A percentile compares a stretch with the other conserved stretches of the same genome.
phyloP scores from a whole-genome alignment of 768 basidiomycete genomes.

The Lactifluus pinguis region DNA sequence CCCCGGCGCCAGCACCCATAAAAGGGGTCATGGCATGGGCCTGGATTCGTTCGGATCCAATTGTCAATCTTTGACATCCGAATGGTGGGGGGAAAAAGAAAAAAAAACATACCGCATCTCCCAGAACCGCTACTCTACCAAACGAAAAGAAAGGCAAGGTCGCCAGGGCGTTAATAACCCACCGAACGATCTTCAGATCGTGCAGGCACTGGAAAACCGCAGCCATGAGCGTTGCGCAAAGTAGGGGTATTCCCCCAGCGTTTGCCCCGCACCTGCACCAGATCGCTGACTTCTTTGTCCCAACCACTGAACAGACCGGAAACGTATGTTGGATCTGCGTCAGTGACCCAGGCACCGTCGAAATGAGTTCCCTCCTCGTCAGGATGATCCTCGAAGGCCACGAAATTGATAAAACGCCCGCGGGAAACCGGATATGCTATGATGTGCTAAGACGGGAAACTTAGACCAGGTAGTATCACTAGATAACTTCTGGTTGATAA shows the following conservation, averaged over 20 bases:
- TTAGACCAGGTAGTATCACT: background rate
- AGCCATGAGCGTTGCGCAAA: background rate
- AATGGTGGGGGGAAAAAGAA: background rate
- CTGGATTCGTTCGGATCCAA: background rate
- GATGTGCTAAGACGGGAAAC: conserved; percentile 36
- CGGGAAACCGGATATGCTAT: conserved; percentile 53
- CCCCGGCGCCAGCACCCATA: conserved; percentile 38
- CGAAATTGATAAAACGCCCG: conserved; percentile 45
- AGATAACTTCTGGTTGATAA: conserved; percentile 25
- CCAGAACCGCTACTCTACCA: conserved; percentile 42
- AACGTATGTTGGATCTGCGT: conserved; percentile 1
- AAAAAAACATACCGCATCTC: conserved; percentile 30
- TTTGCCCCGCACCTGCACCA: conserved; percentile 40
- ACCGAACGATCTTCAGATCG: conserved; percentile 29
- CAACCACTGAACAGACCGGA: conserved; percentile 2
- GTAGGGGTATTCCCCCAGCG: background rate
- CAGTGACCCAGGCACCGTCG: background rate
- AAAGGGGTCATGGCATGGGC: conserved; percentile 36
- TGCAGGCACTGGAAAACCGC: background rate
- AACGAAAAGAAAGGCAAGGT: conserved; percentile 43
- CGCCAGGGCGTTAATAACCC: conserved; percentile 54
- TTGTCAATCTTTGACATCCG: background rate
- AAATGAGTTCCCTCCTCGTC: conserved; percentile 5
- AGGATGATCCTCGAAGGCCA: conserved; percentile 8
- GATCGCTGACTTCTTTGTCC: conserved; percentile 20